These are phyloP conservation scores for Lachancea cidri DNA, from an alignment of 805 yeast species.

Conservation along the genomic window DNA sequence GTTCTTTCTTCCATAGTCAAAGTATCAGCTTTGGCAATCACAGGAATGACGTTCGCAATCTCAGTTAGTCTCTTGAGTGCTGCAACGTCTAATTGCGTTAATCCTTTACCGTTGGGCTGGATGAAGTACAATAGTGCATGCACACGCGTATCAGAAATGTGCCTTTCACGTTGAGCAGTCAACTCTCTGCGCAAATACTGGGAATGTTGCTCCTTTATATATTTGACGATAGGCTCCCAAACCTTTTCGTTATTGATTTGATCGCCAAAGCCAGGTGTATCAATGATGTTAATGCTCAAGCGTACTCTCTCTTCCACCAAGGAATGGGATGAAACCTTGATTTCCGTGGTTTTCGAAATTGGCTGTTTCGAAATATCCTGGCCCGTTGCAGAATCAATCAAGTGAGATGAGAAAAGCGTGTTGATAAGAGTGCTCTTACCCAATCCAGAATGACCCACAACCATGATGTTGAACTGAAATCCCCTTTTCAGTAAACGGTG, in stretches of 20 bases:
- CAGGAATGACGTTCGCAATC: constrained; percentile 89
- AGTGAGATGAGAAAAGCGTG: constrained; percentile 80
- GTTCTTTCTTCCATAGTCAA: constrained; percentile 82
- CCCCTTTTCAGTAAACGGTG: constrained; percentile 87
- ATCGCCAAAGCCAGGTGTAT: constrained; percentile 98
- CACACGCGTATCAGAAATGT: constrained; percentile 81
- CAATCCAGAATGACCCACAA: constrained; percentile 88
- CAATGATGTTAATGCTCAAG: constrained; percentile 81
- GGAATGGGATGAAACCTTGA: constrained; percentile 62
- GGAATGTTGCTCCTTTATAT: constrained; percentile 92
- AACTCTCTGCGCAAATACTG: constrained; percentile 87
- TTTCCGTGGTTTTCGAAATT: constrained; percentile 80
- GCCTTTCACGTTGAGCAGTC: constrained; percentile 86
- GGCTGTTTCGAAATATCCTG: constrained; percentile 65
- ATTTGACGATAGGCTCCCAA: constrained; percentile 57
- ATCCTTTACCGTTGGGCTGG: constrained; percentile 84
- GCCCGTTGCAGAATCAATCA: constrained; percentile 64
- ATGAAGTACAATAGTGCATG: constrained; percentile 90
- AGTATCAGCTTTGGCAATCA: constrained; percentile 90
- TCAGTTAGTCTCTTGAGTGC: constrained; percentile 82
- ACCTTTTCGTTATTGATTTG: constrained; percentile 91
- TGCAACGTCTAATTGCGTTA: constrained; percentile 74
- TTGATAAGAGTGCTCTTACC: constrained; percentile 92
- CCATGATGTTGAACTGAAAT: constrained; percentile 89
- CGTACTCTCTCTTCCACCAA: constrained; percentile 83